Base-by-base conservation (phyloP, 1,139 yeast species). In the Pichia sp. region DNA sequence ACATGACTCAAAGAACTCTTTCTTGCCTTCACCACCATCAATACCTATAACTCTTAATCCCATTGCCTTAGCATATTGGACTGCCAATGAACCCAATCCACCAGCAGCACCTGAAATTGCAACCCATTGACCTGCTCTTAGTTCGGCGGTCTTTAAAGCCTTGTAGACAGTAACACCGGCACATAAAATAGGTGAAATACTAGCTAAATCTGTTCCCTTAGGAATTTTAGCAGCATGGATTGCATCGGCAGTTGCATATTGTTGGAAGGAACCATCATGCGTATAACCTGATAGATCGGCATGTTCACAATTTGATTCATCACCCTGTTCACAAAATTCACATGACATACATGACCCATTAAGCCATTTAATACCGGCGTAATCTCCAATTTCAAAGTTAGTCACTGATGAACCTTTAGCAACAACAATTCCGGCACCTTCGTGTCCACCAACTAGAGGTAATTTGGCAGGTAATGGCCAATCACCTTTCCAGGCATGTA, bases 91-190 rank as follows among this genome's bases (percentile, higher is more conserved):
- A 53, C 95, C 95, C 61, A 85, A 76, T 60, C 94, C 95, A 68
- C 95, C 90, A 63, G 82, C 88, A 49, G 90, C 90, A 68, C 95
- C 94, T 53, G 87, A 79, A 59, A 85, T 72, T 57, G 84, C 83
- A 52, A 84, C 87, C 87, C 88, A 83, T 61, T 85, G 79, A 62
- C 92, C 94, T 45, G 90, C 79, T 46, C 59, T 61, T 57, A 81
- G 72, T 43, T 74, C 71, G 50, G 90, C 82, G 44, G 81, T 78
- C 73, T 84, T 84, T 61, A 85, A 69, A 35, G 92, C 94, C 73
- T 84, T 84, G 77, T 83, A 85, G 51, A 83, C 90, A 45, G 94
- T 85, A 68, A 85, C 77, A 69, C 94, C 94, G 39, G 92, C 94
- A 70, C 94, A 85, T 63, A 78, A 69, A 56, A 86, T 79, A 57